Base-by-base conservation (phyloP, 208 protist species). In the Crithidia acanthocephali region DNA sequence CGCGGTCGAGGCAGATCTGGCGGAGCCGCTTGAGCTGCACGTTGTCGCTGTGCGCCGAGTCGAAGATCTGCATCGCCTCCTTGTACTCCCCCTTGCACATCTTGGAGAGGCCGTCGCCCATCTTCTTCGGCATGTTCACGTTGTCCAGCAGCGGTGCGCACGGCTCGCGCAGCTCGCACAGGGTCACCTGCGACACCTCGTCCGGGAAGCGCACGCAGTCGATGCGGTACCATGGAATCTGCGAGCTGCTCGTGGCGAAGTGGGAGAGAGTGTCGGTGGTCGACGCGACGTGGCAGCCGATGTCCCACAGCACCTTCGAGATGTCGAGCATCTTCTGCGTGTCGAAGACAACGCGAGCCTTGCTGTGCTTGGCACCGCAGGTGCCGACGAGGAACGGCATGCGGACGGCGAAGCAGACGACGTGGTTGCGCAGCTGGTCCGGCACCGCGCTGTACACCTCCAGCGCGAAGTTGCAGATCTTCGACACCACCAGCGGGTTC, bases 301-400 rank as follows among this genome's bases (percentile, higher is more conserved):
- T 85, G 64, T 86, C 80, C 74, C 80, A 86, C 64, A 86, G 53
- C 37, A 84, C 79, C 52, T 77, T 72, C 2, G 69, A 72, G 18
- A 84, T 72, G 35, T 84, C 74, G 10, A 81, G 66, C 69, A 89
- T 77, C 47, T 83, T 69, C 35, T 69, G 65, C 28, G 63, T 79
- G 44, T 78, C 74, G 30, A 79, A 81, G 37, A 89, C 79, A 3
- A 86, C 78, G 40, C 80, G 67, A 0, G 80, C 64, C 47, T 80
- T 80, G 61, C 73, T 74, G 51, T 80, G 78, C 30, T 74, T 68
- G 52, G 78, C 69, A 50, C 86, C 80, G 50, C 86, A 85, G 11
- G 86, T 92, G 63, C 89, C 89, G 9, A 94, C 86, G 16, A 84
- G 68, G 81, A 89, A 94, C 15, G 83, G 80, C 61, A 78, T 85